A percentile compares a stretch with the other conserved stretches of the same genome.
Evolutionary conservation across 495 filamentous ascomycete species (phyloP).

Genomic region (Hypoxylon crocopeplum): DNA sequence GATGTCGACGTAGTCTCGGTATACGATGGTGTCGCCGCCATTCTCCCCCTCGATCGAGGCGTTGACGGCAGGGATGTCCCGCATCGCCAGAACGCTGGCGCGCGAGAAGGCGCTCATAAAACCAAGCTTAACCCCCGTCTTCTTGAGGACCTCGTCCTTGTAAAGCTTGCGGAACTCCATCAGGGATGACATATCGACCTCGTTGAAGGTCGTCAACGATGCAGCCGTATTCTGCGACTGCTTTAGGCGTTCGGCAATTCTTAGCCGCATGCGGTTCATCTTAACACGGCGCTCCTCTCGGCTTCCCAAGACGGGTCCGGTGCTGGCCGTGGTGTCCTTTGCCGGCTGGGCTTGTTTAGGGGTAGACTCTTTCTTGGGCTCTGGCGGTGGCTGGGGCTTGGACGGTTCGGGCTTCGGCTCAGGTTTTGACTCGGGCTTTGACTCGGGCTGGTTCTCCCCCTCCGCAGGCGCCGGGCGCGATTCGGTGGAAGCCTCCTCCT

Average conservation of each 20-base stretch:
- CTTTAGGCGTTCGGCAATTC: slow-evolving; percentile 97
- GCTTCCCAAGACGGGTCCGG: slow-evolving; percentile 64
- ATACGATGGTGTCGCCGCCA: slow-evolving; percentile 96
- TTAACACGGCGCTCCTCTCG: slow-evolving; percentile 95
- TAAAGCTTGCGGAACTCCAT: slow-evolving; percentile 98
- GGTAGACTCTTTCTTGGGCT: slow-evolving; percentile 51
- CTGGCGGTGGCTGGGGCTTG: slow-evolving; percentile 53
- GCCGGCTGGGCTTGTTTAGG: slow-evolving; percentile 54
- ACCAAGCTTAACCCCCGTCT: slow-evolving; percentile 94
- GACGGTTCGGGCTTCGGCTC: slow-evolving; percentile 43
- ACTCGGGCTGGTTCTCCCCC: slow-evolving; percentile 53
- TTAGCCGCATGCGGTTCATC: slow-evolving; percentile 99
- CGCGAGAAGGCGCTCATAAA: slow-evolving; percentile 98
- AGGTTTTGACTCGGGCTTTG: slow-evolving; percentile 39
- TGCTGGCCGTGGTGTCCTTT: slow-evolving; percentile 45
- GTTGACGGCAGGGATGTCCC: slow-evolving; percentile 93
- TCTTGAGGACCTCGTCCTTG: slow-evolving; percentile 95
- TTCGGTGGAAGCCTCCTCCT: slow-evolving; percentile 59
- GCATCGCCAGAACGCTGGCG: slow-evolving; percentile 91
- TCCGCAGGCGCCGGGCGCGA: slow-evolving; percentile 64
- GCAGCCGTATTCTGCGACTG: slow-evolving; percentile 99
- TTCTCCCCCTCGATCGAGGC: slow-evolving; percentile 96
- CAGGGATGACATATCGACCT: slow-evolving; percentile 97
- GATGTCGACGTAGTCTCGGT: slow-evolving; percentile 97
- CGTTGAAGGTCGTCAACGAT: slow-evolving; percentile 97